A percentile compares a stretch with the other conserved stretches of the same genome.
Evolutionary conservation across 2,329 filamentous ascomycete genomes (phyloP).

Genomic region (Mycocentrospora acerina): DNA sequence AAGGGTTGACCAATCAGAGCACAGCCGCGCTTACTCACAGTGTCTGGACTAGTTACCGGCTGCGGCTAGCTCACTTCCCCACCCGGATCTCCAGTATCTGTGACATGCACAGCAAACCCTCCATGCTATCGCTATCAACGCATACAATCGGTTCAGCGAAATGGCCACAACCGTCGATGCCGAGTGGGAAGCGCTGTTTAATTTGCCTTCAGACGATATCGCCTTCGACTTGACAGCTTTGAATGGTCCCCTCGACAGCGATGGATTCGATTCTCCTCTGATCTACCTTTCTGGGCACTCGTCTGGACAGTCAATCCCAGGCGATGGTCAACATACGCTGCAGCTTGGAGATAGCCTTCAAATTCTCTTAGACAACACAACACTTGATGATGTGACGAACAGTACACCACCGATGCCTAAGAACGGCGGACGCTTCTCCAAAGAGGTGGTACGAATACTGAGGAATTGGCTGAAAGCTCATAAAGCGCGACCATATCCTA

Average conservation of each 20-base stretch:
- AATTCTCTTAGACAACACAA: neutral
- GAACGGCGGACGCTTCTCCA: conserved; percentile 20
- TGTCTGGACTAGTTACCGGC: conserved; percentile 7
- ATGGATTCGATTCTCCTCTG: conserved; percentile 9
- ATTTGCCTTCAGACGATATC: conserved; percentile 1
- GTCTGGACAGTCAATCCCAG: conserved; percentile 9
- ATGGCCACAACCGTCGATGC: conserved; percentile 6
- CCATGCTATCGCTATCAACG: conserved; percentile 1
- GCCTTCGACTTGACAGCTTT: conserved; percentile 4
- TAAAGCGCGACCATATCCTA: conserved; percentile 24
- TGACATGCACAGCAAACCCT: conserved; percentile 2
- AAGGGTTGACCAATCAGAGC: conserved; percentile 4
- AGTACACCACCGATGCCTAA: conserved; percentile 2
- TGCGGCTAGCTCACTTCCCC: conserved; percentile 6
- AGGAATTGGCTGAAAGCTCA: conserved; percentile 28
- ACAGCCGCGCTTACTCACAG: neutral
- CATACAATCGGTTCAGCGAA: conserved; percentile 5
- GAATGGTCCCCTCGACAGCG: conserved; percentile 3
- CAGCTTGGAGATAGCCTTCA: conserved; percentile 4
- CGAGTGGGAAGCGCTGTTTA: conserved; percentile 8
- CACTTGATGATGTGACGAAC: neutral
- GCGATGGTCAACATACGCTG: conserved; percentile 3
- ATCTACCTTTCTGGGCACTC: conserved; percentile 3
- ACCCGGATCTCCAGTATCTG: conserved; percentile 2
- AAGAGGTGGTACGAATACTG: conserved; percentile 23